phyloP scores from a whole-genome alignment of 1,284 basidiomycete genomes.

The Pseudozyma thailandica region DNA sequence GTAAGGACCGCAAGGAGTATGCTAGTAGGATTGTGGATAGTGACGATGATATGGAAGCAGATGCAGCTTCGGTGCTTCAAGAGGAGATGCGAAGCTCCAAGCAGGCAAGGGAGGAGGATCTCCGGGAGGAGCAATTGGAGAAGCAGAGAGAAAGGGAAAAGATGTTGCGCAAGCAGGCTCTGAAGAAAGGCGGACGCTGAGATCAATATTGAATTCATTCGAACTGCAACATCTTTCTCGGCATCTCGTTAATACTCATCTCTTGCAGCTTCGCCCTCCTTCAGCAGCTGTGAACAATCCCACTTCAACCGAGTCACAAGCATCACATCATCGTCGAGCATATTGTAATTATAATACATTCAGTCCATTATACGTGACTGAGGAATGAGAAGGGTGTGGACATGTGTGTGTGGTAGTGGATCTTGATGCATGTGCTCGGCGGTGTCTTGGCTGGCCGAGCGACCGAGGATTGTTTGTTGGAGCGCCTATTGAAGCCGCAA shows the following conservation, averaged over 20 bases:
- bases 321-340: too few species aligned
- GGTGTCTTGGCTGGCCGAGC: neutral
- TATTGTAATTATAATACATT: neutral
- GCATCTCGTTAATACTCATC: neutral
- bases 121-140: conserved; percentile 54
- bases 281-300: too few species aligned
- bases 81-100: conserved; percentile 59
- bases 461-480: neutral
- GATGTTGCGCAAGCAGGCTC: conserved; percentile 32
- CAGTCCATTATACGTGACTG: neutral
- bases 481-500: conserved; percentile 50
- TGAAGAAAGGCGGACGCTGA: conserved; percentile 9
- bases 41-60: conserved; percentile 67
- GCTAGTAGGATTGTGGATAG: conserved; percentile 53
- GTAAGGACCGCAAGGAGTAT: conserved; percentile 57
- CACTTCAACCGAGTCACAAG: too few species aligned
- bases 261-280: too few species aligned
- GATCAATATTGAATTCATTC: neutral
- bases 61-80: conserved; percentile 51
- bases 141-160: conserved; percentile 52
- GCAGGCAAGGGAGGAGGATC: conserved; percentile 57
- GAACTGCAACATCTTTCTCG: neutral
- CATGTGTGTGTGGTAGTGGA: too few species aligned
- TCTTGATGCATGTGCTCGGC: neutral
- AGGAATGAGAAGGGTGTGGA: neutral